A percentile compares a stretch with the other conserved stretches of the same genome.
These are phyloP conservation scores for Neurospora sp. DNA, from an alignment of 2,329 filamentous ascomycete species.

Conservation along the genomic window DNA sequence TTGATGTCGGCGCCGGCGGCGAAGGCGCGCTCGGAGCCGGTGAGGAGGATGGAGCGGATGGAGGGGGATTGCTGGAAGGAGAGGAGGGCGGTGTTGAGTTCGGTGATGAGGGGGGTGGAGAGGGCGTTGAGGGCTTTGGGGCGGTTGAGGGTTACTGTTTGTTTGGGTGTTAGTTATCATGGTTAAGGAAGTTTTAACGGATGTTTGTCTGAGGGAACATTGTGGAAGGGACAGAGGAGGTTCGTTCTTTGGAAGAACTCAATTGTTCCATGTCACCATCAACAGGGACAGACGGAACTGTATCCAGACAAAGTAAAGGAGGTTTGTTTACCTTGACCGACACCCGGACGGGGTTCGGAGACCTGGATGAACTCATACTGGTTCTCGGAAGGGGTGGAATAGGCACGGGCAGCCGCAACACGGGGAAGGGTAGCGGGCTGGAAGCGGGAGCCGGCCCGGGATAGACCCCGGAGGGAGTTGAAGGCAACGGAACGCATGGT, in stretches of 20 bases:
- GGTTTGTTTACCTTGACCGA: constrained; percentile 64
- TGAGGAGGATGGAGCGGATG: constrained; percentile 72
- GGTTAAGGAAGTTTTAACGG: too few relatives aligned
- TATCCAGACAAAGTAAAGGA: not conserved
- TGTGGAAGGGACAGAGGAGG: not conserved
- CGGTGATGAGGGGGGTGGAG: constrained; percentile 78
- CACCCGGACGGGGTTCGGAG: constrained; percentile 75
- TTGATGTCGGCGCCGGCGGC: constrained; percentile 97
- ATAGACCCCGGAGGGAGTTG: constrained; percentile 48
- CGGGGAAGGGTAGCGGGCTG: constrained; percentile 47
- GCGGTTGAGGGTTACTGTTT: constrained; percentile 77
- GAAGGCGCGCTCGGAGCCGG: constrained; percentile 82
- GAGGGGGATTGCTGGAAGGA: constrained; percentile 60
- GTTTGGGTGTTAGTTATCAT: not conserved
- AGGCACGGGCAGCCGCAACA: constrained; percentile 34
- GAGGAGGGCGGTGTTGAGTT: constrained; percentile 72
- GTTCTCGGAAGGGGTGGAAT: constrained; percentile 34
- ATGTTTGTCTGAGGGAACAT: too few relatives aligned
- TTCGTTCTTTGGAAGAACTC: not conserved
- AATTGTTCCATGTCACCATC: too few relatives aligned
- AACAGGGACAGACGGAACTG: too few relatives aligned
- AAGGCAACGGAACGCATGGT: constrained; percentile 23
- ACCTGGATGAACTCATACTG: constrained; percentile 75
- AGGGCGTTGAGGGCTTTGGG: constrained; percentile 95
- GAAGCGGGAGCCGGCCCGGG: constrained; percentile 48